A percentile compares a stretch with the other conserved stretches of the same genome.
phyloP scores from a whole-genome alignment of 805 yeast genomes.

The Candida sonorensis region DNA sequence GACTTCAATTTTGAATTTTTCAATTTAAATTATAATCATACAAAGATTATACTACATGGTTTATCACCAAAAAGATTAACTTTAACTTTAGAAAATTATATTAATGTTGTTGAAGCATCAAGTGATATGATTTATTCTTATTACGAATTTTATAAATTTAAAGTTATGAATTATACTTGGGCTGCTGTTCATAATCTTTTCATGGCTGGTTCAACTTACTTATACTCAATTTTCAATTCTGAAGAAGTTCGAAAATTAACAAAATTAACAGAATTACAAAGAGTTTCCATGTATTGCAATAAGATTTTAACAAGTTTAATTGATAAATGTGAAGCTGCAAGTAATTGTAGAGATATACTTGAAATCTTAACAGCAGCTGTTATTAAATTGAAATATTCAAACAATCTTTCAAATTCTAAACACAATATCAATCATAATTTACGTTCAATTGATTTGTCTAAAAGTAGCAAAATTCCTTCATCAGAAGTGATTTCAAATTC shows the following conservation, averaged over 20 bases:
- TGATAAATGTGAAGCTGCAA: slow-evolving; percentile 75
- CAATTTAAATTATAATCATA: slow-evolving; percentile 69
- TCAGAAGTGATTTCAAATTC: slow-evolving; percentile 21
- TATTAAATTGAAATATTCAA: slow-evolving; percentile 46
- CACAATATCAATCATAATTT: too few species aligned
- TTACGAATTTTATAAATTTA: slow-evolving; percentile 45
- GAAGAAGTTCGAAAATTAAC: slow-evolving; percentile 42
- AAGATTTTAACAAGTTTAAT: slow-evolving; percentile 52
- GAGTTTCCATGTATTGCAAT: slow-evolving; percentile 41
- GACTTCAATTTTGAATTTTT: slow-evolving; percentile 67
- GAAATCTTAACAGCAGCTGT: slow-evolving; percentile 70
- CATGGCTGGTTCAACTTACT: slow-evolving; percentile 82
- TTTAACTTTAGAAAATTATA: slow-evolving; percentile 46
- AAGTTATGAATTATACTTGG: slow-evolving; percentile 80
- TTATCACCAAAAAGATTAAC: slow-evolving; percentile 63
- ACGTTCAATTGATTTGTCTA: slow-evolving; percentile 20
- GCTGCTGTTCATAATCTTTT: slow-evolving; percentile 85
- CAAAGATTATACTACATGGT: slow-evolving; percentile 67
- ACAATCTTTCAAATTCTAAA: too few species aligned
- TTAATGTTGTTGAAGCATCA: slow-evolving; percentile 55
- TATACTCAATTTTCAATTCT: slow-evolving; percentile 70
- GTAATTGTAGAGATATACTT: slow-evolving; percentile 61
- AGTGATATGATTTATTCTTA: slow-evolving; percentile 61
- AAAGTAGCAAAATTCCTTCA: slow-evolving; percentile 21
- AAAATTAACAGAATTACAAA: slow-evolving; percentile 43